phyloP scores from a whole-genome alignment of 148 eudicot genomes.

The Mesembryanthemum crystallinum region DNA sequence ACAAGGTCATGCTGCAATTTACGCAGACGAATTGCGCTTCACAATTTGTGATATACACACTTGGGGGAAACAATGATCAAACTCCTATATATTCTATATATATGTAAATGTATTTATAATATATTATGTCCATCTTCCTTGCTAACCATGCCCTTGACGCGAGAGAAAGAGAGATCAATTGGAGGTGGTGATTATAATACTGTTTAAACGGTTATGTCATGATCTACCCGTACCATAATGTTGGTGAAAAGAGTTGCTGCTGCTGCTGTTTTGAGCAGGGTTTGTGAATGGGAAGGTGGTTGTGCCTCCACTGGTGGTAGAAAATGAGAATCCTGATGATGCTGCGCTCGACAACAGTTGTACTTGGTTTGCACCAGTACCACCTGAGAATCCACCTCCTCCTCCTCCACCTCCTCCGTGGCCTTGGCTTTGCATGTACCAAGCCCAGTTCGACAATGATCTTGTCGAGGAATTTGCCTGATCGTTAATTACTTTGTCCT shows the following conservation, averaged over 20 bases:
- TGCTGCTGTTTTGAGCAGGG: background rate
- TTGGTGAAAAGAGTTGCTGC: constrained; percentile 8
- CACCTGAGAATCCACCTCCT: constrained; percentile 1
- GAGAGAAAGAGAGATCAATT: background rate
- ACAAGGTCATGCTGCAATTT: constrained; percentile 9
- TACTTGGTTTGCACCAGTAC: constrained; percentile 27
- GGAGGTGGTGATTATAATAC: background rate
- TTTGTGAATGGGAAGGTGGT: constrained; percentile 21
- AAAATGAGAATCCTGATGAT: constrained; percentile 90
- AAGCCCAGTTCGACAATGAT: constrained; percentile 26
- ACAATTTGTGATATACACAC: constrained; percentile 28
- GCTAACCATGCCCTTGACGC: constrained; percentile 5
- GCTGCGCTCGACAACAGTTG: constrained; percentile 62
- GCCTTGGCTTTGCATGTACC: constrained; percentile 30
- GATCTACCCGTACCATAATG: constrained; percentile 17
- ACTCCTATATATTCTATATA: constrained; percentile 12
- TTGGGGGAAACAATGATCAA: background rate
- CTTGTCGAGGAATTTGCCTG: constrained; percentile 22
- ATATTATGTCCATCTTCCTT: constrained; percentile 26
- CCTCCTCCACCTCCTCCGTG: constrained; percentile 28
- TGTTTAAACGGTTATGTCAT: background rate
- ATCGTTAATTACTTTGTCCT: constrained; percentile 26
- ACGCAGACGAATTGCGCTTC: constrained; percentile 10
- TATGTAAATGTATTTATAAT: background rate
- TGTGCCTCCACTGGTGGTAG: constrained; percentile 27